Evolutionary conservation across 768 basidiomycete species (phyloP).

Genomic region (Termitomyces heimii): DNA sequence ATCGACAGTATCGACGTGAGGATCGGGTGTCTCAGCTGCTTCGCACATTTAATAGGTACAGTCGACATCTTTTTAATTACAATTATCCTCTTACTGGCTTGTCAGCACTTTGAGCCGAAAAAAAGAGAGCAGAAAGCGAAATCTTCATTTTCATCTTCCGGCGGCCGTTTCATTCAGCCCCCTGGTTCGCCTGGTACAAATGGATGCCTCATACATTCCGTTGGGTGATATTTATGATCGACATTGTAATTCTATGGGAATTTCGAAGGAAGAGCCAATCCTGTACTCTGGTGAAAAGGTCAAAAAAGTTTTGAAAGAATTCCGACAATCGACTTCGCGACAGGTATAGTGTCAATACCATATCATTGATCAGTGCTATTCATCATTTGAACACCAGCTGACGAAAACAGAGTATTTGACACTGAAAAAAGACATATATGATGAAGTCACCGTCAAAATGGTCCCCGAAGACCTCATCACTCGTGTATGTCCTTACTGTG

Average conservation of each 20-base stretch:
- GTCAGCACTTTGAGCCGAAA: conserved; percentile 74
- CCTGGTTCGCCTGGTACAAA: conserved; percentile 79
- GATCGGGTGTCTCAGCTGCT: conserved; percentile 89
- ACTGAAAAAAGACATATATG: conserved; percentile 78
- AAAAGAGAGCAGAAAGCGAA: conserved; percentile 91
- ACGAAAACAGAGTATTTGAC: conserved; percentile 61
- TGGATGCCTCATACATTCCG: conserved; percentile 85
- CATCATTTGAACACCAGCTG: conserved; percentile 32
- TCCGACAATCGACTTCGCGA: conserved; percentile 39
- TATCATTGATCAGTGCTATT: neutral
- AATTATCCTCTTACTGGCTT: conserved; percentile 1
- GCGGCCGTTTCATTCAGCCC: conserved; percentile 82
- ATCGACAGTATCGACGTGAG: conserved; percentile 83
- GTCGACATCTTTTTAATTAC: neutral
- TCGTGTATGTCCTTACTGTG: conserved; percentile 45
- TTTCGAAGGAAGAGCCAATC: conserved; percentile 84
- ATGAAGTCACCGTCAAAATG: conserved; percentile 84
- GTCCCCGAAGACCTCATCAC: conserved; percentile 85
- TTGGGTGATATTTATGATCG: conserved; percentile 94
- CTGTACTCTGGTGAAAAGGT: conserved; percentile 83
- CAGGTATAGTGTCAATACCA: conserved; percentile 25
- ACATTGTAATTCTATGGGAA: conserved; percentile 68
- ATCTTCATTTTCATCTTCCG: conserved; percentile 88
- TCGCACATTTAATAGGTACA: conserved; percentile 90
- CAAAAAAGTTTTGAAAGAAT: conserved; percentile 61